Percentiles rank a stretch among this genome's conserved stretches.
These are phyloP conservation scores for Blastobotrys indianensis DNA, from an alignment of 1,139 yeast species.

Conservation along the genomic window DNA sequence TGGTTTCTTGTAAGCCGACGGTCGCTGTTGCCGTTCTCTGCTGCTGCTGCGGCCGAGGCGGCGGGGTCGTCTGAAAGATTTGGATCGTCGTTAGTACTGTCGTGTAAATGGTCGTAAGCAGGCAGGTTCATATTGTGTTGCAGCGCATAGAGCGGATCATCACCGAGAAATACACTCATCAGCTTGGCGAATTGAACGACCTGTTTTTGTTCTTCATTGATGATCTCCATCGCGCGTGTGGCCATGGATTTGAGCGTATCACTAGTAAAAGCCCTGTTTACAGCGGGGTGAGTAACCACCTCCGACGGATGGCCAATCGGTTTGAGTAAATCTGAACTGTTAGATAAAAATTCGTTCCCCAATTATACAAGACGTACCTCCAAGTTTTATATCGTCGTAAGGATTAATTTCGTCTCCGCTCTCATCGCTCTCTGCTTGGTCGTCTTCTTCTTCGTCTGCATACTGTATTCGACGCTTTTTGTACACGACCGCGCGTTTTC, in stretches of 20 bases:
- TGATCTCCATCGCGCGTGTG: constrained; percentile 63
- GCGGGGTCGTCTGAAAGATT: background rate
- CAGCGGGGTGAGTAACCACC: constrained; percentile 62
- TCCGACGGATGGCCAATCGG: constrained; percentile 83
- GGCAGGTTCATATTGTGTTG: constrained; percentile 63
- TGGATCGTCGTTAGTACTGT: constrained; percentile 16
- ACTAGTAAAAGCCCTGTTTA: constrained; percentile 57
- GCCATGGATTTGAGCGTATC: constrained; percentile 52
- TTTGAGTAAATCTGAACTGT: constrained; percentile 47
- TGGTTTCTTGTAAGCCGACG: constrained; percentile 36
- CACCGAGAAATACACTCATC: constrained; percentile 77
- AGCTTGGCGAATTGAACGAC: constrained; percentile 65
- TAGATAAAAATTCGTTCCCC: background rate
- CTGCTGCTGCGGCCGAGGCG: constrained; percentile 12
- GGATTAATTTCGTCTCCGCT: constrained; percentile 35
- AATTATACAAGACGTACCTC: constrained; percentile 18
- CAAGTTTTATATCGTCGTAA: constrained; percentile 40
- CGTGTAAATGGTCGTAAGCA: constrained; percentile 56
- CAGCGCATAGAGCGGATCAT: constrained; percentile 64
- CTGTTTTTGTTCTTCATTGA: constrained; percentile 73
- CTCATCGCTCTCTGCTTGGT: constrained; percentile 21
- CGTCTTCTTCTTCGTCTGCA: constrained; percentile 21
- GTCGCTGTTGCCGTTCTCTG: constrained; percentile 15
- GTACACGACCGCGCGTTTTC: constrained; percentile 33
- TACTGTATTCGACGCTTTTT: constrained; percentile 22